Conservation (phyloP, 768 basidiomycete genomes). For the Panellus pusillus region DNA sequence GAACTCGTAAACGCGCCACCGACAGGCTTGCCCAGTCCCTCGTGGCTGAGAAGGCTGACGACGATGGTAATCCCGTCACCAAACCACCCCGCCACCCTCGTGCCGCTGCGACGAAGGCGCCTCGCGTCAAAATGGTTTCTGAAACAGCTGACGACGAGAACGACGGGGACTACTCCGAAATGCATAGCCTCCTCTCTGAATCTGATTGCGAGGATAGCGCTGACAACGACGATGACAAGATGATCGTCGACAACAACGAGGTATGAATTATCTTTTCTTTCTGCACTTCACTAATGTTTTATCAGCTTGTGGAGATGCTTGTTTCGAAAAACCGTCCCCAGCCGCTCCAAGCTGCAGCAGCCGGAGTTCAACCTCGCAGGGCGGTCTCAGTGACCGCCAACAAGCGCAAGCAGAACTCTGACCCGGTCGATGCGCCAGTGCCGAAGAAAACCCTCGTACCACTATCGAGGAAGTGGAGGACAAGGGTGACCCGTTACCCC, state of each 20-base stretch:
- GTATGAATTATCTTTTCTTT: background rate
- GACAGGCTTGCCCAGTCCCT: constrained; percentile 1
- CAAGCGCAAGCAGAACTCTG: background rate
- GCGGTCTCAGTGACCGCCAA: too few relatives aligned
- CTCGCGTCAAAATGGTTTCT: background rate
- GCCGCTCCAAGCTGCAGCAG: background rate
- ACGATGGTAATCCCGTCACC: background rate
- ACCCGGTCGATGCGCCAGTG: background rate
- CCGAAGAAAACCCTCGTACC: background rate
- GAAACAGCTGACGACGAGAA: background rate
- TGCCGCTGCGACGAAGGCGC: background rate
- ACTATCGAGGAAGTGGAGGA: background rate
- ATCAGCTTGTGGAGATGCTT: background rate
- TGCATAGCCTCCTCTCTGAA: background rate
- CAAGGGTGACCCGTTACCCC: background rate
- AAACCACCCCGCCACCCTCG: background rate
- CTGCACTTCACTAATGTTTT: background rate
- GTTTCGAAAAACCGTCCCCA: background rate
- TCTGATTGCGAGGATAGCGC: background rate
- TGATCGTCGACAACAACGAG: background rate
- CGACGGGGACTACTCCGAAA: background rate
- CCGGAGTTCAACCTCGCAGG: background rate
- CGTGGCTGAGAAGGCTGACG: background rate
- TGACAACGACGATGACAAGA: background rate
- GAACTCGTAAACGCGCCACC: background rate